Conservation (phyloP, 305 asterid genomes). For the Plantago coronopus region DNA sequence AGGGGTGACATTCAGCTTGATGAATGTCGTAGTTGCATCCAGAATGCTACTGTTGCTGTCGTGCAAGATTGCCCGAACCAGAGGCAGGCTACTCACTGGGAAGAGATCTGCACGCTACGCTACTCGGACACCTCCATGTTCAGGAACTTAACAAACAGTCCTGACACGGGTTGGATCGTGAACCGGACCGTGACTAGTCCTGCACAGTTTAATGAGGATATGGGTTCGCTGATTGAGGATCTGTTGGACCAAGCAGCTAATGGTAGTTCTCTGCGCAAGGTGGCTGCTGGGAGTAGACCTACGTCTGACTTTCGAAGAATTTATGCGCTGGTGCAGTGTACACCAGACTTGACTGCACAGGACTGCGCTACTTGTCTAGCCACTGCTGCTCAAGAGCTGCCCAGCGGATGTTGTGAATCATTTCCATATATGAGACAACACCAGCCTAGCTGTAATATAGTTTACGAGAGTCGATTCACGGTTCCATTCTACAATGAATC, state of each 20-base stretch:
- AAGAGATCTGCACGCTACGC: conserved; percentile 29
- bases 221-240: conserved; percentile 12
- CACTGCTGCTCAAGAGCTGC: background rate
- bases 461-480: conserved; percentile 12
- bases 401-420: background rate
- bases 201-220: conserved; percentile 2
- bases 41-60: conserved; percentile 12
- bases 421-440: conserved; percentile 15
- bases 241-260: conserved; percentile 21
- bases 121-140: conserved; percentile 21
- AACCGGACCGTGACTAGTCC: background rate
- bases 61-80: conserved; percentile 19
- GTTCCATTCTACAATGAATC: background rate
- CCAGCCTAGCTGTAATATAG: conserved; percentile 24
- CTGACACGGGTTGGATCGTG: background rate
- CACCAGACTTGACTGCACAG: conserved; percentile 26
- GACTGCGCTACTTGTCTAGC: conserved; percentile 31
- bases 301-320: conserved; percentile 8
- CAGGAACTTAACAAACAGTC: background rate
- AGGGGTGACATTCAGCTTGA: conserved; percentile 16
- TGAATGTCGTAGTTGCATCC: conserved; percentile 31
- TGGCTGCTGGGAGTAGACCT: conserved; percentile 22
- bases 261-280: conserved; percentile 20
- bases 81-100: conserved; percentile 25
- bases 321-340: conserved; percentile 35